Base-by-base conservation (phyloP, 192 early-diverging fungal genomes). In the Cetraspora pellucida region DNA sequence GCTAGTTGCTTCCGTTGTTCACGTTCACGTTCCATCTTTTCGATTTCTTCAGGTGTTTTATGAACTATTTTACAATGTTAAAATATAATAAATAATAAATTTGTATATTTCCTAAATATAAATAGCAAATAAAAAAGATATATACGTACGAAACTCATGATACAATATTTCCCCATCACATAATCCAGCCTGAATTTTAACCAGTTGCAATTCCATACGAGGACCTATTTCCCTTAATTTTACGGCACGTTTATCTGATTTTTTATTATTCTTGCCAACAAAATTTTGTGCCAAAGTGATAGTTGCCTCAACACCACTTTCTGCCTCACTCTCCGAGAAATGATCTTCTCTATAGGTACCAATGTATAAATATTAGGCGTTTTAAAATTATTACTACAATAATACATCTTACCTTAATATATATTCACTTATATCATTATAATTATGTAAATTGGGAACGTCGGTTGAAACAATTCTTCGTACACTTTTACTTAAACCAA, bases 101-200 rank as follows among this genome's bases (percentile, higher is more conserved):
- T 67, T 52, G 58, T 19, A 43, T 78, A 28, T 13, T 70, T 9
- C 6, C 9, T 25, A 23, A 58, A 72, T 43, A 8, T n/a, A 23
- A 44, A 60, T n/a, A 28, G 19, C 49, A 52, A 73, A 52, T 45
- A 60, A n/a, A 7, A 64, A 75, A 59, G 27, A 45, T 44, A 54
- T 25, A 64, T n/a, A 83, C 89, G 80, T 87, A 93, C 90, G 77
- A 77, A 89, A 90, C 58, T 87, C 87, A 84, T 99, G 96, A 82
- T 92, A 94, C 30, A 99, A 81, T n/a, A 99, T 91, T 59, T 97
- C 95, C 46, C 96, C 97, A 49, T 89, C 91, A 76, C 95, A 95
- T 70, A 99, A 77, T 1, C 95, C 97, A 47, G 80, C 89, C 78
- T 96, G 89, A 55, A 99, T 91, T 87, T 99, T 99, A 70, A 94